Conservation (phyloP, 2,329 filamentous ascomycete genomes). For the Dendrostoma leiphaemia region DNA sequence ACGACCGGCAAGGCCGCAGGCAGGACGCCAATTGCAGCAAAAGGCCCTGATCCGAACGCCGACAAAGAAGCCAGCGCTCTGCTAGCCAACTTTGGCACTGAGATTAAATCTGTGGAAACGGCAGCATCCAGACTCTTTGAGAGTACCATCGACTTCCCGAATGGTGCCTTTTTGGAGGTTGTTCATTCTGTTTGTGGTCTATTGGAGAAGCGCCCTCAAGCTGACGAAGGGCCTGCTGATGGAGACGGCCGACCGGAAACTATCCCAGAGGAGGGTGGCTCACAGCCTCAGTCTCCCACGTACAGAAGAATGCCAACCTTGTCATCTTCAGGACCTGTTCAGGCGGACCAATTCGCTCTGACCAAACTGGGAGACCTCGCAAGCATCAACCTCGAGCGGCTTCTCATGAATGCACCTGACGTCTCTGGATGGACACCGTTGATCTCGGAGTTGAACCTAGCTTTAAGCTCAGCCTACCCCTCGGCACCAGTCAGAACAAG, state of each 20-base stretch:
- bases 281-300: conserved; percentile 33
- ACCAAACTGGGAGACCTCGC: conserved; percentile 73
- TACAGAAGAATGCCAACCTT: conserved; percentile 46
- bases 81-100: conserved; percentile 69
- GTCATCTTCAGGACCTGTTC: conserved; percentile 47
- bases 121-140: conserved; percentile 86
- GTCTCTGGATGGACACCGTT: conserved; percentile 76
- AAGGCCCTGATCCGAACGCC: conserved; percentile 43
- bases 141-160: conserved; percentile 88
- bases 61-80: conserved; percentile 51
- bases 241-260: conserved; percentile 35
- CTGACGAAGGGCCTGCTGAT: conserved; percentile 23
- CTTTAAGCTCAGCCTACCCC: conserved; percentile 49
- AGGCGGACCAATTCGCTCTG: conserved; percentile 66
- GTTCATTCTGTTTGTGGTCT: conserved; percentile 73
- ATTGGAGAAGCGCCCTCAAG: conserved; percentile 43
- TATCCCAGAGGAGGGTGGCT: conserved; percentile 27
- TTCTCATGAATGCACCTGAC: conserved; percentile 65
- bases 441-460: conserved; percentile 50
- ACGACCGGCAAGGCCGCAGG: conserved; percentile 56
- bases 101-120: conserved; percentile 85
- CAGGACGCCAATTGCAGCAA: conserved; percentile 46
- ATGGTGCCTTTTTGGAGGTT: conserved; percentile 75
- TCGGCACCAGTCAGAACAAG: conserved; percentile 56
- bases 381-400: conserved; percentile 70